Evolutionary conservation across 768 basidiomycete genomes (phyloP).

Genomic region (Cyclocybe aegerita): DNA sequence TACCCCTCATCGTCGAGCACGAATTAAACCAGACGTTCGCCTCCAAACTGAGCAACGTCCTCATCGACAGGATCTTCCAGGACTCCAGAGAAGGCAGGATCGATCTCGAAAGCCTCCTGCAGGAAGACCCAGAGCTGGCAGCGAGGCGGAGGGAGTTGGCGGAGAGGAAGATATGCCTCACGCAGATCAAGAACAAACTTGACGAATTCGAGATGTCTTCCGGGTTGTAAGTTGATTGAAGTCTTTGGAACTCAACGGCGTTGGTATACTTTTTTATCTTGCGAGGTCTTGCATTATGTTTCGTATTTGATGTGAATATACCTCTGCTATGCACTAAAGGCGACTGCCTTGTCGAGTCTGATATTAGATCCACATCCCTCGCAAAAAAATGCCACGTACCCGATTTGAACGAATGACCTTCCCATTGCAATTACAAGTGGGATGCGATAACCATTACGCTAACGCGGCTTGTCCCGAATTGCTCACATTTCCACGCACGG

Average conservation of each 20-base stretch:
- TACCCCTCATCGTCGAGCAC: slow-evolving; percentile 51
- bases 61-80: slow-evolving; percentile 29
- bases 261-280: not conserved
- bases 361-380: not conserved
- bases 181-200: slow-evolving; percentile 33
- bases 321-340: slow-evolving; percentile 1
- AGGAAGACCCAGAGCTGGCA: slow-evolving; percentile 38
- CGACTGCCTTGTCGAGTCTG: not conserved
- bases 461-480: slow-evolving; percentile 23
- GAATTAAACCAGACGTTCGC: slow-evolving; percentile 40
- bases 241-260: no score
- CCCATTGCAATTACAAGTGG: slow-evolving; percentile 38
- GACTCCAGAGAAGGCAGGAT: slow-evolving; percentile 10
- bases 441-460: slow-evolving; percentile 44
- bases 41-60: slow-evolving; percentile 27
- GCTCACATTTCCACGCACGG: no score
- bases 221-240: not conserved
- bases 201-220: slow-evolving; percentile 16
- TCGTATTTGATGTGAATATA: not conserved
- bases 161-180: slow-evolving; percentile 22
- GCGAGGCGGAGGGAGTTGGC: slow-evolving; percentile 28
- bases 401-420: slow-evolving; percentile 48
- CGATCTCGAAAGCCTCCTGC: slow-evolving; percentile 29
- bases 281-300: slow-evolving; percentile 1
- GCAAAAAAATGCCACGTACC: slow-evolving; percentile 36